phyloP scores from a whole-genome alignment of 2,329 filamentous ascomycete species.

The Fusarium nurragi region DNA sequence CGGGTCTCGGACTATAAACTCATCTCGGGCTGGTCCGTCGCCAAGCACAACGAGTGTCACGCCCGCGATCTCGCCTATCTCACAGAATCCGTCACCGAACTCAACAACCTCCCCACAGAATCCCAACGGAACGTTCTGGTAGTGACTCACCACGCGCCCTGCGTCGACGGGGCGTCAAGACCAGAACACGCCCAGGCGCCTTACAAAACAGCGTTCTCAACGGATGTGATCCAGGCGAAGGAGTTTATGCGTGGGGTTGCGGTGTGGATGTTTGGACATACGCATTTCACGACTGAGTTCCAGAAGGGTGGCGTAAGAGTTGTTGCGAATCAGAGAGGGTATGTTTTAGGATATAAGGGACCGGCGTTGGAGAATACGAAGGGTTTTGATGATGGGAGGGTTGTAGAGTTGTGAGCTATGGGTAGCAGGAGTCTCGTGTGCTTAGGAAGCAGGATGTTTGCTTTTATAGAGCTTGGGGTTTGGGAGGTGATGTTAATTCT shows the following conservation, averaged over 20 bases:
- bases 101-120: constrained; percentile 26
- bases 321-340: constrained; percentile 59
- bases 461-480: not conserved
- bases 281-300: constrained; percentile 56
- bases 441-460: not conserved
- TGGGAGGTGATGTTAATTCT: not conserved
- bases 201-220: constrained; percentile 62
- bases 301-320: constrained; percentile 48
- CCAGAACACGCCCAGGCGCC: constrained; percentile 59
- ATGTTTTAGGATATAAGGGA: constrained; percentile 46
- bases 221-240: constrained; percentile 52
- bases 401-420: constrained; percentile 33
- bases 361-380: constrained; percentile 38
- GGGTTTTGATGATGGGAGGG: constrained; percentile 39
- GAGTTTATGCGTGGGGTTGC: constrained; percentile 48
- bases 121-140: constrained; percentile 53
- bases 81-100: constrained; percentile 48
- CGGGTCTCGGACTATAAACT: constrained; percentile 64
- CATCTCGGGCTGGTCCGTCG: constrained; percentile 62
- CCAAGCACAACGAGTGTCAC: constrained; percentile 60
- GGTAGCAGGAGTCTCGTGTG: not conserved
- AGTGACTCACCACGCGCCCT: constrained; percentile 67
- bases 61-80: constrained; percentile 62
- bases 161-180: constrained; percentile 57
- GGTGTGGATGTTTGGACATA: constrained; percentile 60